Evolutionary conservation across 805 yeast species (phyloP).

Genomic region (Saccharomycopsis oosterbeekiorum): DNA sequence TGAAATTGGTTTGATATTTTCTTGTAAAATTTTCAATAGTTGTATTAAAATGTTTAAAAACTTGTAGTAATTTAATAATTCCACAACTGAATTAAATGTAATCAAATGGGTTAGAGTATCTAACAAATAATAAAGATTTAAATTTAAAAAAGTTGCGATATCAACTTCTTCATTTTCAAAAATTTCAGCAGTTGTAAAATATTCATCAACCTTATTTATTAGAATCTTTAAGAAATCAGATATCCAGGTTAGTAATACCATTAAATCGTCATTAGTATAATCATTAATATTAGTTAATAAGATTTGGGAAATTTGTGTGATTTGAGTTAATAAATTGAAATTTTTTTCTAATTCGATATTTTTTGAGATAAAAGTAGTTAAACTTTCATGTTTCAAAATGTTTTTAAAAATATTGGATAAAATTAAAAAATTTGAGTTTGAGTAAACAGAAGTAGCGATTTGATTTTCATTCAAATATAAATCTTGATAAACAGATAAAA

Average conservation of each 20-base stretch:
- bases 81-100: conserved; percentile 31
- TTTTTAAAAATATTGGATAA: conserved; percentile 22
- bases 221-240: conserved; percentile 1
- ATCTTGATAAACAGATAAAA: background rate
- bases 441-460: background rate
- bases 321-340: conserved; percentile 4
- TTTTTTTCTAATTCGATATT: conserved; percentile 1
- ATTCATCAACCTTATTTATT: background rate
- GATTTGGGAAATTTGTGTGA: conserved; percentile 27
- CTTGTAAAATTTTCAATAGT: conserved; percentile 33
- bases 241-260: conserved; percentile 10
- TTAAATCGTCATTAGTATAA: conserved; percentile 2
- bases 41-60: conserved; percentile 28
- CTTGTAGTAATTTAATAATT: conserved; percentile 33
- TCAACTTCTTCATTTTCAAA: background rate
- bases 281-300: conserved; percentile 25
- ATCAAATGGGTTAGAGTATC: conserved; percentile 36
- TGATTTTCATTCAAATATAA: background rate
- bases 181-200: background rate
- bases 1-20: conserved; percentile 26
- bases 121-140: conserved; percentile 21
- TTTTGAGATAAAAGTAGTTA: conserved; percentile 23
- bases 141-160: background rate
- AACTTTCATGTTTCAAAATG: conserved; percentile 27
- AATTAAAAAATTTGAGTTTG: conserved; percentile 15